Percentiles rank a stretch among this genome's conserved stretches.
These are phyloP conservation scores for Irineochytrium annulatum DNA, from an alignment of 192 early-diverging fungal species.

Conservation along the genomic window DNA sequence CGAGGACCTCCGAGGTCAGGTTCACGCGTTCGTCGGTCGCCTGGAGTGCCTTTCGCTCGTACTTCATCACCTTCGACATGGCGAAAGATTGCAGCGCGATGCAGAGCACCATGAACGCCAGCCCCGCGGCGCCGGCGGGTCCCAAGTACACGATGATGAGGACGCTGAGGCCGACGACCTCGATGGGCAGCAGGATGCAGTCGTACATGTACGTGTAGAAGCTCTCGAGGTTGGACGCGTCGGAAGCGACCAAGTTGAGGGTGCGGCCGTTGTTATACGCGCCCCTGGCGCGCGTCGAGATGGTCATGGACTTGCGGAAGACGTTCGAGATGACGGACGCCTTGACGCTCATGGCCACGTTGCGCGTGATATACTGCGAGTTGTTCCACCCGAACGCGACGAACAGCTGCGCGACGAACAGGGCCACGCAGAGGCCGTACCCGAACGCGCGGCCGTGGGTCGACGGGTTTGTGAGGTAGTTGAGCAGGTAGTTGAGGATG, in stretches of 20 bases:
- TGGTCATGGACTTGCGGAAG: slow-evolving; percentile 54
- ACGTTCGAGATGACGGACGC: slow-evolving; percentile 50
- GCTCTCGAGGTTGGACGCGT: slow-evolving; percentile 19
- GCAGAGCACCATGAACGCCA: slow-evolving; percentile 40
- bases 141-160: slow-evolving; percentile 39
- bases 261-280: slow-evolving; percentile 57
- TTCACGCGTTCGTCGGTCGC: slow-evolving; percentile 73
- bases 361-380: slow-evolving; percentile 12
- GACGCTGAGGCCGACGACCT: slow-evolving; percentile 59
- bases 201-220: slow-evolving; percentile 24
- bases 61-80: slow-evolving; percentile 27
- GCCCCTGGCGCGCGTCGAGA: slow-evolving; percentile 51
- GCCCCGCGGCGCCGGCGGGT: slow-evolving; percentile 45
- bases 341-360: slow-evolving; percentile 39
- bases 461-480: neutral
- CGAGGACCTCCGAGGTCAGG: slow-evolving; percentile 61
- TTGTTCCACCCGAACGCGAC: slow-evolving; percentile 18
- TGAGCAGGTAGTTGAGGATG: neutral
- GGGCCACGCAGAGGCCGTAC: slow-evolving; percentile 1
- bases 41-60: slow-evolving; percentile 41
- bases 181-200: slow-evolving; percentile 40
- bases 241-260: slow-evolving; percentile 52
- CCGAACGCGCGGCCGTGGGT: neutral
- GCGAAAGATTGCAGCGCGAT: slow-evolving; percentile 39
- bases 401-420: slow-evolving; percentile 8